A percentile compares a stretch with the other conserved stretches of the same genome.
Evolutionary conservation across 306 rosid genomes (phyloP).

Genomic region (Benincasa hispida): DNA sequence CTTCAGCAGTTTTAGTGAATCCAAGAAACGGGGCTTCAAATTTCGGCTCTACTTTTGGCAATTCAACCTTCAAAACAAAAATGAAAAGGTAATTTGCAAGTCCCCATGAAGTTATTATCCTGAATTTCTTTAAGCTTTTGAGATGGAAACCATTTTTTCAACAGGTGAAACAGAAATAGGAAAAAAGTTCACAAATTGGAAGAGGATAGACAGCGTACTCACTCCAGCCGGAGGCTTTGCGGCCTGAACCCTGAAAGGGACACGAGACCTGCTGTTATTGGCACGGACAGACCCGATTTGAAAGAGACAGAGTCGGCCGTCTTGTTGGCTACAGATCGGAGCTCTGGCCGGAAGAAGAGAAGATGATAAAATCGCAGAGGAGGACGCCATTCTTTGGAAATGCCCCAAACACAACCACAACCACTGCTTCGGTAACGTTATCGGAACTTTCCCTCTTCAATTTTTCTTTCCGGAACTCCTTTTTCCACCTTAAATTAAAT

Average conservation of each 20-base stretch:
- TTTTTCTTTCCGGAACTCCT: background rate
- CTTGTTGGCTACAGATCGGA: constrained; percentile 9
- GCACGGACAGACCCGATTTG: constrained; percentile 11
- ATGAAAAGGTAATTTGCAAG: background rate
- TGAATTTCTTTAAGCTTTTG: background rate
- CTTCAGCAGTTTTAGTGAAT: constrained; percentile 79
- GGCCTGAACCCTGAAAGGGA: constrained; percentile 43
- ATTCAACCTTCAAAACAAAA: constrained; percentile 42
- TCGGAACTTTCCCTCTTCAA: background rate
- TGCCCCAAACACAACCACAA: background rate
- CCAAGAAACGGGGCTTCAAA: constrained; percentile 68
- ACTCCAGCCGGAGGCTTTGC: constrained; percentile 74
- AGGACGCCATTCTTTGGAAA: constrained; percentile 36
- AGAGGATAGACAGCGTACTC: constrained; percentile 29
- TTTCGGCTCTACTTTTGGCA: constrained; percentile 70
- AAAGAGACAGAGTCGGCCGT: constrained; percentile 11
- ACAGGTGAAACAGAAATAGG: background rate
- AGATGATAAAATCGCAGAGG: constrained; percentile 25
- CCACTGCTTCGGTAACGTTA: constrained; percentile 1
- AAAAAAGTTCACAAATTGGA: background rate
- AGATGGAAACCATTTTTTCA: background rate
- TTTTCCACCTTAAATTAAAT: background rate
- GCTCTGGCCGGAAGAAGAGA: constrained; percentile 30
- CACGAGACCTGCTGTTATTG: constrained; percentile 9
- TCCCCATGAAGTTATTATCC: background rate